Percentiles rank a stretch among this genome's conserved stretches.
phyloP scores from a whole-genome alignment of 2,329 filamentous ascomycete species.

The Xylariaceae sp. region DNA sequence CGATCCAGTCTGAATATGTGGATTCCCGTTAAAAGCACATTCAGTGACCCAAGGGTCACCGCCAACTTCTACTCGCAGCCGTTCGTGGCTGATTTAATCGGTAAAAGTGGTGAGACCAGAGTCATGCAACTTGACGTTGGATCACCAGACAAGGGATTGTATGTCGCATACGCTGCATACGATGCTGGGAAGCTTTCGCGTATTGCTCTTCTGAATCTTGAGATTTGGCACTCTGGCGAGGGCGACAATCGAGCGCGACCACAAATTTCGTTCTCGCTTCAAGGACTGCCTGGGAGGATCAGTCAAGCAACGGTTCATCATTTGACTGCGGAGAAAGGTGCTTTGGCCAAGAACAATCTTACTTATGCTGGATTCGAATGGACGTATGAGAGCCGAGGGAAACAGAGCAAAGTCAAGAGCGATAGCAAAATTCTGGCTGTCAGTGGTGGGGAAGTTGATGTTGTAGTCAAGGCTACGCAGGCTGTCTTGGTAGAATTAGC shows the following conservation, averaged over 20 bases:
- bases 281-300: neutral
- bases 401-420: constrained; percentile 8
- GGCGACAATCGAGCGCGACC: constrained; percentile 2
- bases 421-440: constrained; percentile 10
- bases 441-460: constrained; percentile 1
- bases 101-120: constrained; percentile 15
- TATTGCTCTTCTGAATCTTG: constrained; percentile 13
- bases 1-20: constrained; percentile 13
- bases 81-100: constrained; percentile 18
- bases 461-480: constrained; percentile 11
- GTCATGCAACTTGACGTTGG: constrained; percentile 13
- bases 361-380: constrained; percentile 16
- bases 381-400: constrained; percentile 10
- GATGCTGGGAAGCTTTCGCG: constrained; percentile 15
- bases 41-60: constrained; percentile 6
- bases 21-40: constrained; percentile 11
- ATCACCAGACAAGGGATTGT: constrained; percentile 6
- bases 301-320: constrained; percentile 10
- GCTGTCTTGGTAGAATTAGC: constrained; percentile 10
- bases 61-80: constrained; percentile 18
- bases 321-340: constrained; percentile 10
- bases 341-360: constrained; percentile 11
- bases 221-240: constrained; percentile 12
- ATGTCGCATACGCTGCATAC: constrained; percentile 15
- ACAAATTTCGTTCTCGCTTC: constrained; percentile 5